These are phyloP conservation scores for Jatropha curcas DNA, from an alignment of 345 rosid genomes.

Conservation along the genomic window DNA sequence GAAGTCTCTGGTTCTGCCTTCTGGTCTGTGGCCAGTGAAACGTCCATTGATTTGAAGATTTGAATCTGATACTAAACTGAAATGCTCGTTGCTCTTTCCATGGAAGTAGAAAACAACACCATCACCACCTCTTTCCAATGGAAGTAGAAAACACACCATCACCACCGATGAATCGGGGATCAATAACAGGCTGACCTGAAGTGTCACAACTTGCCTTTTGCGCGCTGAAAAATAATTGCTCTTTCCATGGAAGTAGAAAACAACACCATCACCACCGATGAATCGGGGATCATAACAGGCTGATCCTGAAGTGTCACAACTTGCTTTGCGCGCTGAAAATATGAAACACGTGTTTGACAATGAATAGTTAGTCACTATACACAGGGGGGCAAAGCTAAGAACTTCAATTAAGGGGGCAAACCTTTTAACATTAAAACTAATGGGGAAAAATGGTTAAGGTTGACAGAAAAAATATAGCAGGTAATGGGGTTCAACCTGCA, in stretches of 20 bases:
- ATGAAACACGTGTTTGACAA: not conserved
- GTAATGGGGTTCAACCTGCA: too few relatives aligned
- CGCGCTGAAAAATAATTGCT: constrained; percentile 33
- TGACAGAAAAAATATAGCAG: too few relatives aligned
- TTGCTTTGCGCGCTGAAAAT: constrained; percentile 30
- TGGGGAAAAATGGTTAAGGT: too few relatives aligned
- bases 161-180: constrained; percentile 66
- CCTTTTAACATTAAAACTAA: too few relatives aligned
- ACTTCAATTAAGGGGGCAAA: too few relatives aligned
- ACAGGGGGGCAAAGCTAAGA: too few relatives aligned
- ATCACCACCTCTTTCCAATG: too few relatives aligned
- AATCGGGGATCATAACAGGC: constrained; percentile 67
- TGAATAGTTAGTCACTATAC: too few relatives aligned
- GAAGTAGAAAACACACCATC: constrained; percentile 65
- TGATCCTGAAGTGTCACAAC: constrained; percentile 48
- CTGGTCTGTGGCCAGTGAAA: constrained; percentile 61
- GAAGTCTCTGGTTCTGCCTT: constrained; percentile 51
- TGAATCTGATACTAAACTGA: constrained; percentile 51
- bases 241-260: constrained; percentile 69
- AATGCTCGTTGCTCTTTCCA: constrained; percentile 57
- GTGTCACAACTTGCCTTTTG: constrained; percentile 34
- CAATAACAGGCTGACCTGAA: constrained; percentile 63
- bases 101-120: constrained; percentile 65
- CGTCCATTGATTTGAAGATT: constrained; percentile 60
- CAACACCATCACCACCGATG: constrained; percentile 61